Conservation (phyloP, 1,284 basidiomycete genomes). For the Marasmius fiardii region DNA sequence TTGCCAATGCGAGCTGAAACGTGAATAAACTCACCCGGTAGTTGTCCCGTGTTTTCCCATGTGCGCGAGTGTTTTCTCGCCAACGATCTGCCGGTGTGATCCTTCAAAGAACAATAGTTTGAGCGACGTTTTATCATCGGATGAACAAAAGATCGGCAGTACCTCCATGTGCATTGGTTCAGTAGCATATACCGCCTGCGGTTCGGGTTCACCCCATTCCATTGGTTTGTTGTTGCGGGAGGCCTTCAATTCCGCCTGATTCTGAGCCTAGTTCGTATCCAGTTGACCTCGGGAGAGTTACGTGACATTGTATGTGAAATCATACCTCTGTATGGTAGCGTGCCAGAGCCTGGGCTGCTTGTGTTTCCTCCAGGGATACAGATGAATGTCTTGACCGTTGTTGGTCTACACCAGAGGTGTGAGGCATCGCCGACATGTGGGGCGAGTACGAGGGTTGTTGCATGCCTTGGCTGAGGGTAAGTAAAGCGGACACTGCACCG, state of each 20-base stretch:
- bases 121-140: background rate
- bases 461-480: conserved; percentile 46
- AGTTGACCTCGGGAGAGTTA: conserved; percentile 3
- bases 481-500: conserved; percentile 45
- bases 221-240: conserved; percentile 42
- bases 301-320: background rate
- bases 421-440: conserved; percentile 8
- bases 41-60: conserved; percentile 51
- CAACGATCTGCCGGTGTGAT: conserved; percentile 38
- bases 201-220: conserved; percentile 50
- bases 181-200: conserved; percentile 42
- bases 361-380: conserved; percentile 40
- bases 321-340: conserved; percentile 38
- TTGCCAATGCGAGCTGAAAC: conserved; percentile 5
- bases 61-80: conserved; percentile 52
- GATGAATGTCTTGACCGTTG: conserved; percentile 43
- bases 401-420: conserved; percentile 18
- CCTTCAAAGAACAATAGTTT: conserved; percentile 28
- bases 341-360: conserved; percentile 29
- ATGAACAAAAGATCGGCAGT: conserved; percentile 28
- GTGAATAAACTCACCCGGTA: conserved; percentile 32
- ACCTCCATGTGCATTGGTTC: conserved; percentile 49
- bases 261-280: conserved; percentile 22
- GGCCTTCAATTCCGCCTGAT: conserved; percentile 32
- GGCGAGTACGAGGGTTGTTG: conserved; percentile 21